Evolutionary conservation across 2,329 filamentous ascomycete species (phyloP).

Genomic region (Pseudogymnoascus destructans): DNA sequence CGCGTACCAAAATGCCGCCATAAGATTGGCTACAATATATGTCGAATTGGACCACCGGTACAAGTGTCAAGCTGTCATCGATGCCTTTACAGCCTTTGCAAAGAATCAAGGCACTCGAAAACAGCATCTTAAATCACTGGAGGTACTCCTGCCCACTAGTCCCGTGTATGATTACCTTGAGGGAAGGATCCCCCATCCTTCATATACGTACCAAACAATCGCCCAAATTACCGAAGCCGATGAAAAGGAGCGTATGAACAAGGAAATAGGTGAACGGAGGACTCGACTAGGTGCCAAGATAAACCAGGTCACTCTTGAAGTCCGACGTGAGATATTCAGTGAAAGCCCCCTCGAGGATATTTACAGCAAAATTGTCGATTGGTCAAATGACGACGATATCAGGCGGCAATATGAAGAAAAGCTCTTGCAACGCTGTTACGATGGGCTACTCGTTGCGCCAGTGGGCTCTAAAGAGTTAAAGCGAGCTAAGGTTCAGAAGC

Average conservation of each 20-base stretch:
- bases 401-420: conserved; percentile 84
- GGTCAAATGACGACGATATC: conserved; percentile 75
- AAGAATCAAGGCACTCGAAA: conserved; percentile 56
- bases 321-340: conserved; percentile 70
- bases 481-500: conserved; percentile 56
- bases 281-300: conserved; percentile 77
- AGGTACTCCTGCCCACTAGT: conserved; percentile 65
- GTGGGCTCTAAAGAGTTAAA: conserved; percentile 44
- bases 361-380: conserved; percentile 77
- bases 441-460: conserved; percentile 58
- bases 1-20: conserved; percentile 59
- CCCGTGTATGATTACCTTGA: conserved; percentile 72
- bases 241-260: conserved; percentile 82
- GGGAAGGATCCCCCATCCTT: conserved; percentile 67
- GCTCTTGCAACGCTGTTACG: conserved; percentile 66
- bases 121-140: conserved; percentile 65
- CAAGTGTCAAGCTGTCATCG: conserved; percentile 54
- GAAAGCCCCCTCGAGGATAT: conserved; percentile 66
- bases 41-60: conserved; percentile 50
- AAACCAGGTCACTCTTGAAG: conserved; percentile 70
- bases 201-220: conserved; percentile 67
- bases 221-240: conserved; percentile 73
- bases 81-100: conserved; percentile 67
- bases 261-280: conserved; percentile 74
- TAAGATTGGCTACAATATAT: conserved; percentile 64